Base-by-base conservation (phyloP, 2,329 filamentous ascomycete species). In the Ceratocystis colombiana region DNA sequence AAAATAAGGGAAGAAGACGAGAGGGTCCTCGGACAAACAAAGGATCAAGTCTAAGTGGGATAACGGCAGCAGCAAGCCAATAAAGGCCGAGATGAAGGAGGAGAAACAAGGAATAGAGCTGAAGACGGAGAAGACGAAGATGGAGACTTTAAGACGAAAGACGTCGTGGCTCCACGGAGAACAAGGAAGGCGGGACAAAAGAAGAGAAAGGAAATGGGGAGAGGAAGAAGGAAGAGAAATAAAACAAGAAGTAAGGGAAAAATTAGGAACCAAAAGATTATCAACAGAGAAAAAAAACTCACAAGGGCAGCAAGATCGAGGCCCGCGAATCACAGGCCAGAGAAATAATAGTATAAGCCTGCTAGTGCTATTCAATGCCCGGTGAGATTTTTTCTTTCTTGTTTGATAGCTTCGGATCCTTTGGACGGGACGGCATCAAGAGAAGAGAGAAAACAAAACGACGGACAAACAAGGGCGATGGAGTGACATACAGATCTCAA, bases 291-390 rank as follows among this genome's bases (percentile, higher is more conserved):
- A 44, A 55, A 64, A 64, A 57, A 41, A 64, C 37, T 10, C 12
- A 57, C 30, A n/a, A 46, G 48, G 50, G 30, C 12, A 45, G 28
- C 30, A 37, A 64, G 50, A 57, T 25, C 48, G 46, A 64, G 50
- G 30, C 46, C 33, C 62, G 57, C 62, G 53, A 64, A 55, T 59
- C 48, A 64, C 48, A 64, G 25, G 33, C 63, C 20, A 64, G 37
- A 45, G 10, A 62, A 46, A 62, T 62, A 48, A 62, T 59, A 59
- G 6, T 37, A 59, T 59, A 59, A 37, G 61, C 61, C 8, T 25
- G 28, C 45, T 62, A 46, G 41, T 62, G 61, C 20, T 28, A 25
- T 45, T 41, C 44, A n/a, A 5, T 46, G 20, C 44, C 25, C 15
- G 22, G n/a, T 17, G 22, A 46, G 22, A 46, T 62, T 22, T 48